Evolutionary conservation across 129 eudicot genomes (phyloP), one percentile per base, ranked within the genome.

Genomic region (Glebionis coronaria): DNA sequence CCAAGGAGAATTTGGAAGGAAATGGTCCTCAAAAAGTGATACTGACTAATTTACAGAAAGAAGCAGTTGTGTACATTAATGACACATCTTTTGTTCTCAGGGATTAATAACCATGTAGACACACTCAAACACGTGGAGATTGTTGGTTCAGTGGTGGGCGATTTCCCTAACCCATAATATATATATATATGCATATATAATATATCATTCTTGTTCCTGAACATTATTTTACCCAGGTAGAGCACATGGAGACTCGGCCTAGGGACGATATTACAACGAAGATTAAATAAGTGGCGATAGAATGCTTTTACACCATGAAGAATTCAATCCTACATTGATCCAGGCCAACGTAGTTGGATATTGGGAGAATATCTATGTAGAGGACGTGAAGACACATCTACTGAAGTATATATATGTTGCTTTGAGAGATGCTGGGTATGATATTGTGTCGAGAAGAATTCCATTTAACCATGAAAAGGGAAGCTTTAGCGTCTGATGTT

Each of bases 281-380:
- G 72, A 82, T 91, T 21, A 80, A 71, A 75, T 77, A 77, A 72
- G 87, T 75, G 94, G 96, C 68, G 96, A 94, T 31, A 81, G 96
- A 66, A 91, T 91, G 97, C 97, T 88, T 83, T 83, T 91, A 73
- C 97, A 91, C 77, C 97, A 96, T 52, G 97, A 91, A 85, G 97
- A 91, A 73, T 91, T 65, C 64, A 81, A 79, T 61, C 96, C 97
- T 12, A 76, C 81, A 28, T 56, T 61, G 56, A 76, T 85, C 65
- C 90, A 91, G 73, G 83, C 73, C 44, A 81, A 82, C 82, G 91
- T 91, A 44, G 82, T 91, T 50, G 97, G 97, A 45, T 91, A 91
- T 72, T 91, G 97, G 97, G 97, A 91, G 73, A 91, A 91, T 77
- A 91, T 91, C 19, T 83, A 81, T 77, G 69, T 74, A 44, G 90